Percentiles rank a stretch among this genome's conserved stretches.
phyloP scores from a whole-genome alignment of 768 basidiomycete species.

The Boletus patriciae region DNA sequence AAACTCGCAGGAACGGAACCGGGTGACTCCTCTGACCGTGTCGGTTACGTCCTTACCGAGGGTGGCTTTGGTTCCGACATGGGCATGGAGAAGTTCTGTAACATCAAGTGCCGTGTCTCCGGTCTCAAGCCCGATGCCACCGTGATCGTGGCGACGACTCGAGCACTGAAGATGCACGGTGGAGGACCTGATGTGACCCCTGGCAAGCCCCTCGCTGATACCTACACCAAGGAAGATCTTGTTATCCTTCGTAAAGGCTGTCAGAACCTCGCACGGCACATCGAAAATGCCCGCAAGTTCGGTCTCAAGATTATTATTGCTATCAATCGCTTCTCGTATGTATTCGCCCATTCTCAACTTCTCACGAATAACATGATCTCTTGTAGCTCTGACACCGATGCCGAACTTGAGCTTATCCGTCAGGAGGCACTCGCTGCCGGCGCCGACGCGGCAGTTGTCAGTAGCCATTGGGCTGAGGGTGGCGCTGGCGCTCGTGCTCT shows the following conservation, averaged over 20 bases:
- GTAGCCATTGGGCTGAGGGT: conserved; percentile 97
- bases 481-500: conserved; percentile 87
- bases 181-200: conserved; percentile 96
- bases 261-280: conserved; percentile 90
- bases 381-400: conserved; percentile 78
- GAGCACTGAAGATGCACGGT: conserved; percentile 99
- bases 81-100: conserved; percentile 99
- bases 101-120: conserved; percentile 96
- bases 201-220: conserved; percentile 89
- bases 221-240: conserved; percentile 92
- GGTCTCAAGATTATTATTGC: conserved; percentile 95
- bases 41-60: conserved; percentile 96
- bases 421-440: conserved; percentile 79
- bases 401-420: conserved; percentile 85
- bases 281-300: conserved; percentile 93
- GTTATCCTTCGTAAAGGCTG: conserved; percentile 87
- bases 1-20: conserved; percentile 96
- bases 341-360: conserved; percentile 17
- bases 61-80: conserved; percentile 99
- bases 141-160: conserved; percentile 95
- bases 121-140: conserved; percentile 93
- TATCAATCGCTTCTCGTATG: conserved; percentile 93
- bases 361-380: background rate
- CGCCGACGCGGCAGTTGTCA: conserved; percentile 92
- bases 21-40: conserved; percentile 76